phyloP scores from a whole-genome alignment of 768 basidiomycete species.

The Boletus insuetus region DNA sequence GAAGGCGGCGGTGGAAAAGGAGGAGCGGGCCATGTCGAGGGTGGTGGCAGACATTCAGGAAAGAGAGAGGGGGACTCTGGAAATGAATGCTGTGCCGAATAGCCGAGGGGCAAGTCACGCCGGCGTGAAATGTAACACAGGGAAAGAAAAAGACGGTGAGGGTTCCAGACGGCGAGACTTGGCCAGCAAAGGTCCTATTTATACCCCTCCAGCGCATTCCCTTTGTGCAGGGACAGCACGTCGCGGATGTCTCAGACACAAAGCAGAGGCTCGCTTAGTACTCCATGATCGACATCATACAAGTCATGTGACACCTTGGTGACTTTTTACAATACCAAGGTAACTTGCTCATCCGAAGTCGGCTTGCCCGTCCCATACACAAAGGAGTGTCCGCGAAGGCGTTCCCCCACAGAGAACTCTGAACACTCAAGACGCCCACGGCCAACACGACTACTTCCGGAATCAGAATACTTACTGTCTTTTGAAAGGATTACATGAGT shows the following conservation, averaged over 20 bases:
- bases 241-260: constrained; percentile 15
- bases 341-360: too few species aligned
- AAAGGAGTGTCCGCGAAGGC: too few species aligned
- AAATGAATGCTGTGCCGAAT: constrained; percentile 10
- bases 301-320: too few species aligned
- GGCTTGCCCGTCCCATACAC: too few species aligned
- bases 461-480: too few species aligned
- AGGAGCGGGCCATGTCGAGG: constrained; percentile 21
- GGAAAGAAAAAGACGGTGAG: background rate
- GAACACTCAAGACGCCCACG: too few species aligned
- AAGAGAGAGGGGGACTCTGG: background rate
- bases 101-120: constrained; percentile 8
- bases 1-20: constrained; percentile 29
- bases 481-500: background rate
- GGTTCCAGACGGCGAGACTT: constrained; percentile 7
- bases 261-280: constrained; percentile 4
- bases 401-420: too few species aligned
- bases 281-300: too few species aligned
- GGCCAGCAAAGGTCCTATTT: constrained; percentile 3
- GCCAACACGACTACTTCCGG: too few species aligned
- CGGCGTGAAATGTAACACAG: constrained; percentile 8
- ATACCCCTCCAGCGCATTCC: constrained; percentile 4
- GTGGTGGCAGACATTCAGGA: constrained; percentile 8
- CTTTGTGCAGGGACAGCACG: background rate
- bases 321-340: too few species aligned